Base-by-base conservation (phyloP, 441 rosid genomes). In the Gossypium aridum region DNA sequence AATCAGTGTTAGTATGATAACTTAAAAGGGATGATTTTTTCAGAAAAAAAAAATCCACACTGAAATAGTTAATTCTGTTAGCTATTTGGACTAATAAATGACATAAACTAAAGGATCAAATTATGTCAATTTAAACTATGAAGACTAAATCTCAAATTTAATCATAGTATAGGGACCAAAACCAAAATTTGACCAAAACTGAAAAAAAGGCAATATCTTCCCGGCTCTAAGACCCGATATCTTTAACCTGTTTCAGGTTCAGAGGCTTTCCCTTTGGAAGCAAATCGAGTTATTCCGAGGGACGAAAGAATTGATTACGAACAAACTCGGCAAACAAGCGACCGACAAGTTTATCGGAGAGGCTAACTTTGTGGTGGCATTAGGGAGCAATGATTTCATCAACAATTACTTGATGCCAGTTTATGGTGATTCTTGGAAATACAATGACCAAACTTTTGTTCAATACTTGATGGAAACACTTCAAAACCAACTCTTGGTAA, bases 381-480 rank as follows among this genome's bases (percentile, higher is more conserved):
- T 95, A 56, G 99, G 99, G 22, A 95, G 99, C 83, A 95, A 95
- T 76, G 99, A 95, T 89, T 95, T 92, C 91, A 95, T 95, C 13
- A 95, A 95, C 87, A 94, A 94, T 79, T 94, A 91, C 87, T 84
- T 94, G 75, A 92, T 92, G 91, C 98, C 97, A 1, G 87, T 91
- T 76, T 85, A 88, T 72, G 74, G 84, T 26, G 64, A 23, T 12
- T 59, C 64, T 0, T 59, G 64, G 64, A 59, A 23, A 23, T 59
- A 59, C 34, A 59, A 83, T 39, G 99, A 92, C 65, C 79, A 89
- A 74, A 78, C 82, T 54, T 95, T 90, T 68, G 70, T 91, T 2
- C 80, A 69, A 22, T 90, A 92, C 83, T 70, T 95, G n/a, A 88
- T 89, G 87, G 89, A 88, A 76, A 91, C 98, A 51, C 97, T 95